These are phyloP conservation scores for Fistulinella cinereoalba DNA, from an alignment of 1,284 basidiomycete species.

Conservation along the genomic window DNA sequence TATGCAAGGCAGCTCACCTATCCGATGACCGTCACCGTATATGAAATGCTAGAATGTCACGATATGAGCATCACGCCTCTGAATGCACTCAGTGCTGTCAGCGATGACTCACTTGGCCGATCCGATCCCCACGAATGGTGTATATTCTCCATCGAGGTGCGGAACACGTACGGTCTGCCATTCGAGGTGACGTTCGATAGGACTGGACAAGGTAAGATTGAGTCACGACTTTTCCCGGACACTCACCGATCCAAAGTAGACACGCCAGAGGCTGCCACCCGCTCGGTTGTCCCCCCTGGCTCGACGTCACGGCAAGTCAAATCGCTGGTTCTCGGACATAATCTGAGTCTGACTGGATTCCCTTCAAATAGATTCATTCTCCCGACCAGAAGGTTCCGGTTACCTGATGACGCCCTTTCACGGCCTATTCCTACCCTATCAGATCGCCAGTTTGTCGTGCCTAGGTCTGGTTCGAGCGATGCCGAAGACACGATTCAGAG, in stretches of 20 bases:
- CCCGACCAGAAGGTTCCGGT: constrained; percentile 67
- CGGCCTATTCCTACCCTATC: constrained; percentile 80
- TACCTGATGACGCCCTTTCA: constrained; percentile 57
- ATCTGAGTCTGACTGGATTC: constrained; percentile 5
- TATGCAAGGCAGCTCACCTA: constrained; percentile 82
- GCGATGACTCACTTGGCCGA: constrained; percentile 23
- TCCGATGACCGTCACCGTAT: constrained; percentile 87
- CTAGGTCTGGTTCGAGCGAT: constrained; percentile 62
- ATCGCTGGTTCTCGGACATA: constrained; percentile 1
- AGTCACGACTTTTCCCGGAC: neutral
- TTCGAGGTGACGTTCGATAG: constrained; percentile 83
- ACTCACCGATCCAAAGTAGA: constrained; percentile 33
- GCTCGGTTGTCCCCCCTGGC: constrained; percentile 74
- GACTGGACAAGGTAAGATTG: constrained; percentile 52
- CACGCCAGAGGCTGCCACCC: constrained; percentile 42
- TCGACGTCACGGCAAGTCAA: constrained; percentile 70
- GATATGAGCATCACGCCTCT: constrained; percentile 76
- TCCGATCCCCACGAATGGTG: constrained; percentile 68
- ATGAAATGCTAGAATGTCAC: constrained; percentile 86
- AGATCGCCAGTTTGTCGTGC: constrained; percentile 90
- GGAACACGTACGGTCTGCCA: constrained; percentile 85
- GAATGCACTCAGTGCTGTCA: constrained; percentile 37
- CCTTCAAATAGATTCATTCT: constrained; percentile 61
- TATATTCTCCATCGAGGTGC: constrained; percentile 81
- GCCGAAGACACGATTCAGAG: constrained; percentile 61